phyloP scores from a whole-genome alignment of 2,329 filamentous ascomycete species.

The Diplocarpon rosae region DNA sequence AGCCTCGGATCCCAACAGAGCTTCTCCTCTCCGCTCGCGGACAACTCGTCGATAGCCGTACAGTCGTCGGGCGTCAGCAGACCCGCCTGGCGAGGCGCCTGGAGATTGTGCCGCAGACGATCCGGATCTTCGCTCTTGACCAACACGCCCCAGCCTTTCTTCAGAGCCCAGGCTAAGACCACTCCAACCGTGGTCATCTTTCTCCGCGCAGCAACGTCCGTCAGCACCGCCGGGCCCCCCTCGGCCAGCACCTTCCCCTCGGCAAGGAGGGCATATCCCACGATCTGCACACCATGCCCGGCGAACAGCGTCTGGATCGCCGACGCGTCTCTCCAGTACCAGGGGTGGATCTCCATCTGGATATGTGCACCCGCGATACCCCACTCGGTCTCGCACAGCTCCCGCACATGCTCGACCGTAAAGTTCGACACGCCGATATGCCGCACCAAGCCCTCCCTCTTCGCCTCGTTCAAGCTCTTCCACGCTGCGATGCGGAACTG shows the following conservation, averaged over 20 bases:
- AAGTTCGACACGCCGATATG: conserved; percentile 83
- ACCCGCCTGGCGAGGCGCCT: neutral
- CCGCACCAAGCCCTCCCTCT: conserved; percentile 54
- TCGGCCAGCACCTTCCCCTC: conserved; percentile 13
- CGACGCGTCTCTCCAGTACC: conserved; percentile 18
- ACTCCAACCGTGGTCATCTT: conserved; percentile 9
- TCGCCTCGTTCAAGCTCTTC: conserved; percentile 56
- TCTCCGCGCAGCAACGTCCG: conserved; percentile 6
- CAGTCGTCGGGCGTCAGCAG: conserved; percentile 9
- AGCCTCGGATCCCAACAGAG: conserved; percentile 15
- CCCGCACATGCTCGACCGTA: conserved; percentile 45
- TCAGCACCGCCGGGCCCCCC: conserved; percentile 5
- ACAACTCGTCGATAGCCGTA: conserved; percentile 9
- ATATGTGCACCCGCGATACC: conserved; percentile 56
- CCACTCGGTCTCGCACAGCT: conserved; percentile 44
- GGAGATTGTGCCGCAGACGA: conserved; percentile 6
- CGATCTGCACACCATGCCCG: conserved; percentile 5
- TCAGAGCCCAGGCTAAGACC: conserved; percentile 13
- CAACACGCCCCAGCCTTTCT: conserved; percentile 10
- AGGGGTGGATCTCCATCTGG: conserved; percentile 70
- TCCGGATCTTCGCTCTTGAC: conserved; percentile 8
- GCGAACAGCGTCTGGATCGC: conserved; percentile 12
- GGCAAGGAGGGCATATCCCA: conserved; percentile 17
- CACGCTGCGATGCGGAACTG: conserved; percentile 51
- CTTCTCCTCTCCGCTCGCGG: conserved; percentile 11